A percentile compares a stretch with the other conserved stretches of the same genome.
Conservation (phyloP, 768 basidiomycete genomes). For the Podaxis sp. region DNA sequence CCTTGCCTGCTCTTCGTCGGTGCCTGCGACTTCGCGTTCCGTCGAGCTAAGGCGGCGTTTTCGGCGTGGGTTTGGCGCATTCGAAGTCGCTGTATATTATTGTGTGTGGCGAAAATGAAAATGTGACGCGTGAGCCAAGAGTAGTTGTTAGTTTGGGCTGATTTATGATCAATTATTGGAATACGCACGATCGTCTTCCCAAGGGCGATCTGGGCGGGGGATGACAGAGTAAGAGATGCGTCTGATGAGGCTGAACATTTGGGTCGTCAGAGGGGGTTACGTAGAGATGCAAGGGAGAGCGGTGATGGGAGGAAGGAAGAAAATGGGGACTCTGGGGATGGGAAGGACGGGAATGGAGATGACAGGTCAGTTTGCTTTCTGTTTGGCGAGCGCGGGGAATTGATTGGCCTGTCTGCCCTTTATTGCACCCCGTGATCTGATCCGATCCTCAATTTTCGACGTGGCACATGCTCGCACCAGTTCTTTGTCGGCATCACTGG, state of each 20-base stretch:
- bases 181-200: constrained; percentile 73
- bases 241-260: constrained; percentile 71
- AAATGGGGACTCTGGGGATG: background rate
- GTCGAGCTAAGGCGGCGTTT: constrained; percentile 64
- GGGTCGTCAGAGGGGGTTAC: background rate
- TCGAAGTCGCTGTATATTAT: constrained; percentile 59
- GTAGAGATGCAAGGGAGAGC: background rate
- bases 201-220: constrained; percentile 71
- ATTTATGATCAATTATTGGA: constrained; percentile 1
- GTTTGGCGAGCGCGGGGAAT: background rate
- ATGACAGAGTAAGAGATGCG: constrained; percentile 71
- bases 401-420: background rate
- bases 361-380: background rate
- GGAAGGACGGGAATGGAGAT: background rate
- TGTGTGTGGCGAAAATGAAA: background rate
- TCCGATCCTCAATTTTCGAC: constrained; percentile 6
- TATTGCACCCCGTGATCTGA: constrained; percentile 13
- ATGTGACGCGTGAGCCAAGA: constrained; percentile 7
- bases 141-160: constrained; percentile 4
- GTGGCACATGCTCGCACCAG: constrained; percentile 9
- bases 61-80: constrained; percentile 64
- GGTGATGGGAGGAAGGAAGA: background rate
- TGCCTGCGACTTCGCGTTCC: constrained; percentile 40
- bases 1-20: constrained; percentile 37
- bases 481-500: background rate